Evolutionary conservation across 2,329 filamentous ascomycete species (phyloP).

Genomic region (Apiospora rasikravindrae): DNA sequence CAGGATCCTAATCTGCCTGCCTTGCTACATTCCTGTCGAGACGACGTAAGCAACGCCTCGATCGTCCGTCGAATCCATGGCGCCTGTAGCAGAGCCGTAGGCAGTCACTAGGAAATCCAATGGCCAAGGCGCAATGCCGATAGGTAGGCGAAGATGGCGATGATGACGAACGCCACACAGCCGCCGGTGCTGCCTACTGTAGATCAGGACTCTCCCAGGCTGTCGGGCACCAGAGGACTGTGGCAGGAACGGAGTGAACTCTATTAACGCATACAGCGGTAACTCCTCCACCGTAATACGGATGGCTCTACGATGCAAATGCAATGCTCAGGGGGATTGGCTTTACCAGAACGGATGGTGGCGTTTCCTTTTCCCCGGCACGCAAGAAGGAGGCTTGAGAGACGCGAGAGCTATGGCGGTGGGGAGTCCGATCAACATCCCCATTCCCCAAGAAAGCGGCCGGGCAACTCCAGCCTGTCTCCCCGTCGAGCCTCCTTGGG

Average conservation of each 20-base stretch:
- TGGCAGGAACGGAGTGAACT: neutral
- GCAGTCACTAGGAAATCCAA: neutral
- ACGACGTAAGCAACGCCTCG: neutral
- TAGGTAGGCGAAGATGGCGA: neutral
- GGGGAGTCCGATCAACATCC: neutral
- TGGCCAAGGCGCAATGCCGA: slow-evolving; percentile 3
- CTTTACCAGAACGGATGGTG: neutral
- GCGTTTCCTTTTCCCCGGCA: neutral
- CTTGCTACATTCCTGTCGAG: neutral
- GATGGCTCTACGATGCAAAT: neutral
- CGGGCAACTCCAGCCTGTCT: neutral
- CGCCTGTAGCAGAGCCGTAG: neutral
- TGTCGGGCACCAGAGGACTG: neutral
- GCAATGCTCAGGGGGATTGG: neutral
- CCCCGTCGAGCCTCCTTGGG: no score
- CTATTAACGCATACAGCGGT: neutral
- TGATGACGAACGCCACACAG: neutral
- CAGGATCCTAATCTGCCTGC: neutral
- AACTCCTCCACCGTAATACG: neutral
- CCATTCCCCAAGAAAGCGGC: neutral
- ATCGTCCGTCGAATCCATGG: neutral
- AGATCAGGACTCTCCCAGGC: neutral
- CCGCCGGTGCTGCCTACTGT: neutral
- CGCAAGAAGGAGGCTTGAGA: neutral
- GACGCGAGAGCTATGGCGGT: neutral